Percentiles rank a stretch among this genome's conserved stretches.
Evolutionary conservation across 805 yeast genomes (phyloP).

Genomic region (Allodekkera sacchari): DNA sequence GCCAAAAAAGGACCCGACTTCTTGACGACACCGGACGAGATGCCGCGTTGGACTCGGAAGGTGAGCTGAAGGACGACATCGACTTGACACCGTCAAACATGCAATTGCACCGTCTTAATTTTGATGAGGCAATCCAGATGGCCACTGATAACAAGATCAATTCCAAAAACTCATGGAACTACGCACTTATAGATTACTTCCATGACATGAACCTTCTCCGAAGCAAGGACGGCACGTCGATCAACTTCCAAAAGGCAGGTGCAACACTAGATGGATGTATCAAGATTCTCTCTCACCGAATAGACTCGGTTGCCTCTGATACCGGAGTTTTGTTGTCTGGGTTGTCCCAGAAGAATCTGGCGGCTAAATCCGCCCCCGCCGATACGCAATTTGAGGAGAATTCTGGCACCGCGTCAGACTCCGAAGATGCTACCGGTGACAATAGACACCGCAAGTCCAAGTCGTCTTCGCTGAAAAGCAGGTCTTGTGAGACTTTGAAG

Average conservation of each 20-base stretch:
- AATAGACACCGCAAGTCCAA: constrained; percentile 19
- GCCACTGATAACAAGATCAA: constrained; percentile 35
- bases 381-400: constrained; percentile 19
- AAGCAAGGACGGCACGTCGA: constrained; percentile 32
- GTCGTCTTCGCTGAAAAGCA: constrained; percentile 34
- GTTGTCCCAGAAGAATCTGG: constrained; percentile 26
- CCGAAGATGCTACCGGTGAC: constrained; percentile 3
- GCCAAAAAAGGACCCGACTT: too few species aligned
- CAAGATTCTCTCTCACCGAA: constrained; percentile 39
- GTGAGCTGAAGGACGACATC: too few species aligned
- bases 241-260: constrained; percentile 36
- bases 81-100: neutral
- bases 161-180: constrained; percentile 40
- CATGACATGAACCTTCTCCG: constrained; percentile 39
- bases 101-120: constrained; percentile 5
- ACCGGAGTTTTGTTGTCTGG: constrained; percentile 52
- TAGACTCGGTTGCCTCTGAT: constrained; percentile 31
- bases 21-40: too few species aligned
- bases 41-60: too few species aligned
- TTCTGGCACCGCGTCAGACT: constrained; percentile 12
- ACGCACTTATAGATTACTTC: constrained; percentile 43
- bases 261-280: constrained; percentile 50
- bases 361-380: neutral
- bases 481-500: constrained; percentile 3
- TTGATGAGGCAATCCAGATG: constrained; percentile 18